Base-by-base conservation (phyloP, 148 eudicot species). In the Amaranthus palmeri region DNA sequence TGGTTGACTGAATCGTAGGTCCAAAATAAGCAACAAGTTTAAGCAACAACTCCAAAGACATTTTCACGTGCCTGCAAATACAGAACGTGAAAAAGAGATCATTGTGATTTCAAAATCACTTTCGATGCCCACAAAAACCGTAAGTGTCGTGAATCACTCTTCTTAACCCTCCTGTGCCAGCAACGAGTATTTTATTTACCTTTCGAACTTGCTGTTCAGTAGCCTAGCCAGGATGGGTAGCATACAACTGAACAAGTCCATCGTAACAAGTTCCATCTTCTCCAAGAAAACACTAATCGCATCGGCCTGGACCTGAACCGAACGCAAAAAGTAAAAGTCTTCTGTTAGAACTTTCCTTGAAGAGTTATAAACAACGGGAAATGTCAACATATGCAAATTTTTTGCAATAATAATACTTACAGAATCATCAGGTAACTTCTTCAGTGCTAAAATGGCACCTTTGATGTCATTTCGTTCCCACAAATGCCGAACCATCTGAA, bases 1-100 rank as follows among this genome's bases (percentile, higher is more conserved):
- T 84, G 55, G 96, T 86, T 69, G 96, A 82, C 76, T 62, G 75
- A 62, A 96, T 86, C 46, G 80, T 83, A 18, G 88, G 71, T 42
- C 96, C 99, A 74, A 90, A 96, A 47, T 81, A 83, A 6, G 96
- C 96, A 54, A 96, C 93, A 54, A 96, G 96, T 83, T 96, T 96
- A 65, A 96, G 78, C 70, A 96, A 82, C 92, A 88, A 78, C 81
- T 88, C 96, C 82, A 96, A 65, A 40, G 99, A 87, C 83, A 96
- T 76, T 73, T 75, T 86, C 10, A 82, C 83, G 87, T 96, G 99
- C 87, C 99, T 96, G 71, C 61, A 74, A 10, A 75, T 71, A 54
- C 65, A 17, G 55, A 36, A 65, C 36, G 36, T 25, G 36, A 25
- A 25, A 25, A 25, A 25, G 2, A 25, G 36, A 25, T 25, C 36